Evolutionary conservation across 2,329 filamentous ascomycete genomes (phyloP), one percentile per base, ranked within the genome.

Genomic region (Neofusicoccum ribis): DNA sequence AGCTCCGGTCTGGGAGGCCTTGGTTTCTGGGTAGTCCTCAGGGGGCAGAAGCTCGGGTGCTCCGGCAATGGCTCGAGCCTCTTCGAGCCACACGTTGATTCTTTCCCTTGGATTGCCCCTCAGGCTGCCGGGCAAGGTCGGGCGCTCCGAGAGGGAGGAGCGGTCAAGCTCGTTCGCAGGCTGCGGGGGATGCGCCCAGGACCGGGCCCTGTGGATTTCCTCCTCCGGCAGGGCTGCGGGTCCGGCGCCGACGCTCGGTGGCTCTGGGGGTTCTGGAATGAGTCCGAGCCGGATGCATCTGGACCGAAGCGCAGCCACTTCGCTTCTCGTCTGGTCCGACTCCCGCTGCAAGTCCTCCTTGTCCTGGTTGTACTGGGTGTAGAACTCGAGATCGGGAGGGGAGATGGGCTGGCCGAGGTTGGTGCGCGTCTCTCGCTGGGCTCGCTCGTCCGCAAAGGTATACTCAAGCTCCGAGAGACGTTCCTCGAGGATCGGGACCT

Each of bases 321-420:
- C 43, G 20, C 2, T 23, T 15, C n/a, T 36, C n/a, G 34, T 60
- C 23, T 39, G 43, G 11, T 15, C 12, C 11, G 47, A 14, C 15
- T 60, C 43, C 11, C n/a, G 8, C 5, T 20, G 15, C 0, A 60
- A 14, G n/a, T 14, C 14, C n/a, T 60, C 56, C 5, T 37, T 37
- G 15, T 60, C 46, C 14, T 58, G 63, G n/a, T 49, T 41, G 15
- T 59, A 65, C 5, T 65, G 50, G 44, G 17, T 49, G 37, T 65
- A 65, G 34, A 65, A 65, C 34, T 65, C 63, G 4, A 65, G 51
- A 15, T 65, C 63, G 0, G 63, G 63, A 23, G 52, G 63, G 5
- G 51, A 58, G 1, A 65, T 58, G 14, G 63, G 63, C 36, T 65
- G 31, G 1, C 63, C 63, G 2, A 65, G 63, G 14, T 59, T 49